Conservation (phyloP, 495 filamentous ascomycete species). For the Chaetomidium leptoderma region DNA sequence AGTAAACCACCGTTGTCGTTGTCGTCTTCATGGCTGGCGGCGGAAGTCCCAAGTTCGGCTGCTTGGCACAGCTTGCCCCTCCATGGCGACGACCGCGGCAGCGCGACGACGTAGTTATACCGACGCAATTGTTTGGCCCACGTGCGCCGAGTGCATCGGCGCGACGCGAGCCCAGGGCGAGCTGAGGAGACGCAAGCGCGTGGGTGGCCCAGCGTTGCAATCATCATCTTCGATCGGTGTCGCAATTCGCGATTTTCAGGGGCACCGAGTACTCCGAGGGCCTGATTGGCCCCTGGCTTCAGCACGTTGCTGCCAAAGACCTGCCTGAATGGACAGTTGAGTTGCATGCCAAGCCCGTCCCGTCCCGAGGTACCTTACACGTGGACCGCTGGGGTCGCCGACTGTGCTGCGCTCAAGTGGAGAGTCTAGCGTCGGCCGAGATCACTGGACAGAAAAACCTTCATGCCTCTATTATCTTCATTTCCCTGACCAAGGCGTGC, state of each 20-base stretch:
- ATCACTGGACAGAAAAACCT: not conserved
- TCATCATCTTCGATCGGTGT: slow-evolving; percentile 5
- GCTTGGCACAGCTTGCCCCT: not conserved
- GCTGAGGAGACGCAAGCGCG: too few species aligned
- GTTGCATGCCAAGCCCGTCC: not conserved
- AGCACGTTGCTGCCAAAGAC: slow-evolving; percentile 14
- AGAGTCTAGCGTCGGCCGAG: not conserved
- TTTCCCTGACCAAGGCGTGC: not conserved
- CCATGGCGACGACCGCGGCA: slow-evolving; percentile 3
- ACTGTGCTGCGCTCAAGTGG: slow-evolving; percentile 9
- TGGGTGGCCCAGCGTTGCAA: slow-evolving; percentile 7
- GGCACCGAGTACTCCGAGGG: not conserved
- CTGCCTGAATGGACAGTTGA: slow-evolving; percentile 23
- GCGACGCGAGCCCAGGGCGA: too few species aligned
- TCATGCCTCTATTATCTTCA: not conserved
- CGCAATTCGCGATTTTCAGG: slow-evolving; percentile 13
- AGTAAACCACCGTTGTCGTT: slow-evolving; percentile 13
- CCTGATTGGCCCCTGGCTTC: slow-evolving; percentile 10
- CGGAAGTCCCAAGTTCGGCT: not conserved
- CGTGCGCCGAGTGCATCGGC: not conserved
- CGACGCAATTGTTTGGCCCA: not conserved
- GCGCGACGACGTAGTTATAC: not conserved
- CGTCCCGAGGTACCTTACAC: too few species aligned
- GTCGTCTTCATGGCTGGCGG: slow-evolving; percentile 22
- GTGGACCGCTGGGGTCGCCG: too few species aligned